Evolutionary conservation across 345 rosid species (phyloP).

Genomic region (Syzygium jambos): DNA sequence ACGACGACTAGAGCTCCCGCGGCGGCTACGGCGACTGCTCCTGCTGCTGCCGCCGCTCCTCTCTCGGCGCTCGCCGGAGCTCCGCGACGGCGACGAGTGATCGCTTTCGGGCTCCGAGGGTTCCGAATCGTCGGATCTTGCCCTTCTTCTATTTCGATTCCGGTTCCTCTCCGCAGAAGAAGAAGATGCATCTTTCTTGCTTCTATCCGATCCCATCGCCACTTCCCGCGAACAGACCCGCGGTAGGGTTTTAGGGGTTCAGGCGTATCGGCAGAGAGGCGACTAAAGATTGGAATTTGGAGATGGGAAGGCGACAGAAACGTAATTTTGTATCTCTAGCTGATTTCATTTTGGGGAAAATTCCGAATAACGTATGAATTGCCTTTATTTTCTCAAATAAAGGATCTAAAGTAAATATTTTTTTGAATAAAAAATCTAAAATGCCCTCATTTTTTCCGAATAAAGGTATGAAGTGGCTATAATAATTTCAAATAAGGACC

Average conservation of each 20-base stretch:
- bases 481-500: too few relatives aligned
- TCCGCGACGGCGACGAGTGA: neutral
- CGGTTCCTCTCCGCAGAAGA: neutral
- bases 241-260: neutral
- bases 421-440: too few relatives aligned
- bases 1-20: neutral
- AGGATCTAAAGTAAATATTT: too few relatives aligned
- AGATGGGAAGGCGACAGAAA: neutral
- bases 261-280: neutral
- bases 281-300: neutral
- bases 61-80: too few relatives aligned
- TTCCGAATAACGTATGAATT: too few relatives aligned
- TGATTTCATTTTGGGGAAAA: neutral
- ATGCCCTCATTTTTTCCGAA: too few relatives aligned
- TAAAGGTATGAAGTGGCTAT: too few relatives aligned
- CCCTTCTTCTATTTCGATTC: slow-evolving; percentile 11
- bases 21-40: neutral
- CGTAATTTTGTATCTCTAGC: neutral
- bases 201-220: neutral
- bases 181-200: slow-evolving; percentile 10
- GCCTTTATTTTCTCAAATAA: too few relatives aligned
- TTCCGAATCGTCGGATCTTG: slow-evolving; percentile 13
- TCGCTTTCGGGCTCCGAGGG: slow-evolving; percentile 13
- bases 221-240: neutral
- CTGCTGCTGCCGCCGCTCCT: neutral